phyloP scores from a whole-genome alignment of 148 eudicot genomes.

The Fagopyrum tataricum region DNA sequence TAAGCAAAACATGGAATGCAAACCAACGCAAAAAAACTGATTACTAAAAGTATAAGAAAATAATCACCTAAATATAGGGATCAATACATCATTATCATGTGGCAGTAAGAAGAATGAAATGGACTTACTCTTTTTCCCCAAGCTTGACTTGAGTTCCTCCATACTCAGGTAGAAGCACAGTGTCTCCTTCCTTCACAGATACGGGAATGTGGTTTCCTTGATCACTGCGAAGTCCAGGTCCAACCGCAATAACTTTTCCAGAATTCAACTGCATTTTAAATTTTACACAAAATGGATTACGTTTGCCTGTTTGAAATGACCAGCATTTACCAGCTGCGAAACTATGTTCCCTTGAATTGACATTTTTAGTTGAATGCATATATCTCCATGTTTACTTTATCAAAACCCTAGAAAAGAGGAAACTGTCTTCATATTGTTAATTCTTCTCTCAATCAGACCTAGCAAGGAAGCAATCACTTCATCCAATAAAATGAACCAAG shows the following conservation, averaged over 20 bases:
- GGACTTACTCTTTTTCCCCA: conserved; percentile 65
- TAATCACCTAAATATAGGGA: background rate
- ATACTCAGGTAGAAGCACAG: conserved; percentile 77
- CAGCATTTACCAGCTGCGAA: background rate
- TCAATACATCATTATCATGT: background rate
- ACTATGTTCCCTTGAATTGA: background rate
- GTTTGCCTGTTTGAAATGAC: background rate
- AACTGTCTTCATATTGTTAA: background rate
- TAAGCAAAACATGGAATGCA: background rate
- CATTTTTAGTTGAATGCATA: background rate
- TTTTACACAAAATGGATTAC: background rate
- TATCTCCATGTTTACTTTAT: background rate
- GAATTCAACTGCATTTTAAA: conserved; percentile 52
- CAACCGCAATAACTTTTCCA: conserved; percentile 72
- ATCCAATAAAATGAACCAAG: background rate
- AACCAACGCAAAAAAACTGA: background rate
- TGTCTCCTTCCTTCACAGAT: conserved; percentile 77
- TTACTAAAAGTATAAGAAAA: background rate
- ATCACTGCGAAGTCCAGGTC: conserved; percentile 56
- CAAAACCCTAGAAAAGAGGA: background rate
- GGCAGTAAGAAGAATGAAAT: background rate
- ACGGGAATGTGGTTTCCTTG: conserved; percentile 51
- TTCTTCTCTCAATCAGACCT: background rate
- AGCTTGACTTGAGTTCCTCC: conserved; percentile 83
- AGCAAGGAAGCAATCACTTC: background rate